Conservation (phyloP, 257 asterid genomes). For the Ilex aquifolium region DNA sequence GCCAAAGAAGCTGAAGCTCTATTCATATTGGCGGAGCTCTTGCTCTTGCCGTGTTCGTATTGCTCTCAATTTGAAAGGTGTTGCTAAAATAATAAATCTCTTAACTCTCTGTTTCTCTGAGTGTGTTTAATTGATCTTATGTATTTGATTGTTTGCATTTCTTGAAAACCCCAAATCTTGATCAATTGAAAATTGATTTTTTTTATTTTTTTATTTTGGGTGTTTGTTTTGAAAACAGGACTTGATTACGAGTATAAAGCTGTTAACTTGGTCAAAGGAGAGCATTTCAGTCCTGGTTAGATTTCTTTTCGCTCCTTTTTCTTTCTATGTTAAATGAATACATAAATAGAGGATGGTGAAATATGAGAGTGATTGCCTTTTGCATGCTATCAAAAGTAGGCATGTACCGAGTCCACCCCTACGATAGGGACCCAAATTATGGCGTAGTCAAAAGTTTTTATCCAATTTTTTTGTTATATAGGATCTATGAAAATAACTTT, state of each 20-base stretch:
- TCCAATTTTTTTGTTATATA: too few relatives aligned
- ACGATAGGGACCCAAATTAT: too few relatives aligned
- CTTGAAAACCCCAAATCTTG: not conserved
- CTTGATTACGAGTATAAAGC: slow-evolving; percentile 69
- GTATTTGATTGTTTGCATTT: not conserved
- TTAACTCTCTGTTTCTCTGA: too few relatives aligned
- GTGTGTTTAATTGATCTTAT: slow-evolving; percentile 1
- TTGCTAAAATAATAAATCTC: too few relatives aligned
- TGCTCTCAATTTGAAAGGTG: slow-evolving; percentile 76
- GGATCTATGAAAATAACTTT: too few relatives aligned
- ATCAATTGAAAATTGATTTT: not conserved
- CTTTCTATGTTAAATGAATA: too few relatives aligned
- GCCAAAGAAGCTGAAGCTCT: slow-evolving; percentile 59
- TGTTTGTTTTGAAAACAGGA: slow-evolving; percentile 30
- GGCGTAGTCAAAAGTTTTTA: too few relatives aligned
- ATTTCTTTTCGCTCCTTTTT: not conserved
- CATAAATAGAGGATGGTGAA: not conserved
- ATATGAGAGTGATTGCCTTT: too few relatives aligned
- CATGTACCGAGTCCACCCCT: too few relatives aligned
- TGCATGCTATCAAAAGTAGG: too few relatives aligned
- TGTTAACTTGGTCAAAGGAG: slow-evolving; percentile 70
- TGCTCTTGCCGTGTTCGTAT: slow-evolving; percentile 77
- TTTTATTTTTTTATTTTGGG: not conserved
- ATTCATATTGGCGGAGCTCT: slow-evolving; percentile 75
- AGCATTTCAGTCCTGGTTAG: slow-evolving; percentile 64